A percentile compares a stretch with the other conserved stretches of the same genome.
Evolutionary conservation across 306 rosid genomes (phyloP).

Genomic region (Alnus rubra): DNA sequence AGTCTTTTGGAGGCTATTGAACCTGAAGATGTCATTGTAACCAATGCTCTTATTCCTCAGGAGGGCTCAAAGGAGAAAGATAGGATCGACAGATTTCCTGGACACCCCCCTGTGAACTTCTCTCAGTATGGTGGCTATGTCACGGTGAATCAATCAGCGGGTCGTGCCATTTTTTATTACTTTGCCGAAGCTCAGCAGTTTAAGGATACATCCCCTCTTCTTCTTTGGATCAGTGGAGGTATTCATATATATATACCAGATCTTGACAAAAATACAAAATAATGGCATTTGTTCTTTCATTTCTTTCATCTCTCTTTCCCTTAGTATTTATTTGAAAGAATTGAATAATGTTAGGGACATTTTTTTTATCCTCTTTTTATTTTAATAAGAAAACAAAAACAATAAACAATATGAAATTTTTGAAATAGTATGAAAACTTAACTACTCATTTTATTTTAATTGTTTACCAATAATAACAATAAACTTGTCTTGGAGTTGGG

Average conservation of each 20-base stretch:
- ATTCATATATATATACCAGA: background rate
- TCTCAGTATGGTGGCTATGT: constrained; percentile 76
- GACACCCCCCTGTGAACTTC: constrained; percentile 68
- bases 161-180: constrained; percentile 74
- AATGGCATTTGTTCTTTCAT: too few relatives aligned
- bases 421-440: too few relatives aligned
- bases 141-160: constrained; percentile 27
- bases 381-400: too few relatives aligned
- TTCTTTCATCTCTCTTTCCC: too few relatives aligned
- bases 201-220: constrained; percentile 66
- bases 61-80: constrained; percentile 65
- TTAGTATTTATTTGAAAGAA: too few relatives aligned
- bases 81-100: constrained; percentile 62
- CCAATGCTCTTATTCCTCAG: constrained; percentile 37
- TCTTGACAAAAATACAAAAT: too few relatives aligned
- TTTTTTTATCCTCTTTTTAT: background rate
- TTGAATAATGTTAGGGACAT: too few relatives aligned
- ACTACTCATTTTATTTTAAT: too few relatives aligned
- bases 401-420: too few relatives aligned
- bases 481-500: too few relatives aligned
- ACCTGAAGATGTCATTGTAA: background rate
- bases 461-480: too few relatives aligned
- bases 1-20: constrained; percentile 43
- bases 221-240: constrained; percentile 99
- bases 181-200: constrained; percentile 63